These are phyloP conservation scores for Cicer yamashitae DNA, from an alignment of 306 rosid genomes.

Conservation along the genomic window DNA sequence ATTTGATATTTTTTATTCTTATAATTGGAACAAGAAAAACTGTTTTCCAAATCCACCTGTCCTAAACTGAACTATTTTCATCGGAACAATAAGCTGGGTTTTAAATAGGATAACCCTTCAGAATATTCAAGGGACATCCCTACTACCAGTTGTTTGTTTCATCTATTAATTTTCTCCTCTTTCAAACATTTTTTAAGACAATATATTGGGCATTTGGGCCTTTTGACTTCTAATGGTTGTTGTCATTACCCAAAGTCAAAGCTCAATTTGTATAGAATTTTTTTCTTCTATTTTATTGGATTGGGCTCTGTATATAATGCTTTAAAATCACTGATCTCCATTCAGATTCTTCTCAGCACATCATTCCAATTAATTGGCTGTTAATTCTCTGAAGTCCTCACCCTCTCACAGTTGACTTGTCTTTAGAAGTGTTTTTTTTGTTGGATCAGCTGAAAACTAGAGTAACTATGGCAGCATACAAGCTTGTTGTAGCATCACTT, in stretches of 20 bases:
- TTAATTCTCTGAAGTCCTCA: not conserved
- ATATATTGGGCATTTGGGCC: constrained; percentile 15
- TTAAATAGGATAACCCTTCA: constrained; percentile 34
- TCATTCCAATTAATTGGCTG: constrained; percentile 17
- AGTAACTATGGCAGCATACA: constrained; percentile 62
- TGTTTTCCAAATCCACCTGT: not conserved
- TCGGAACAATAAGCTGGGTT: not conserved
- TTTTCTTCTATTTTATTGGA: not conserved
- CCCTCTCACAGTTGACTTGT: constrained; percentile 32
- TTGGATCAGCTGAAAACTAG: constrained; percentile 17
- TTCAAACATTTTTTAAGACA: not conserved
- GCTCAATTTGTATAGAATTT: constrained; percentile 16
- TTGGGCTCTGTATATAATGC: constrained; percentile 42
- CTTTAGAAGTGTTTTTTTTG: constrained; percentile 16
- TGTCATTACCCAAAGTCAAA: constrained; percentile 6
- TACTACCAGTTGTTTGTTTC: not conserved
- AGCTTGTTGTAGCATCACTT: constrained; percentile 57
- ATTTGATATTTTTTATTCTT: too few relatives aligned
- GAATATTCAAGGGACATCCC: constrained; percentile 40
- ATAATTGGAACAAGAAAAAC: not conserved
- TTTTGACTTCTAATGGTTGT: constrained; percentile 36
- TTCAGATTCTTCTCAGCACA: constrained; percentile 31
- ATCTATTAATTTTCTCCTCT: not conserved
- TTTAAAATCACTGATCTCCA: constrained; percentile 31
- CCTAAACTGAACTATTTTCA: constrained; percentile 8